Evolutionary conservation across 225 moss, liverwort and hornwort species (phyloP), one percentile per base, ranked within the genome.

Genomic region (Sphagnum contortum): DNA sequence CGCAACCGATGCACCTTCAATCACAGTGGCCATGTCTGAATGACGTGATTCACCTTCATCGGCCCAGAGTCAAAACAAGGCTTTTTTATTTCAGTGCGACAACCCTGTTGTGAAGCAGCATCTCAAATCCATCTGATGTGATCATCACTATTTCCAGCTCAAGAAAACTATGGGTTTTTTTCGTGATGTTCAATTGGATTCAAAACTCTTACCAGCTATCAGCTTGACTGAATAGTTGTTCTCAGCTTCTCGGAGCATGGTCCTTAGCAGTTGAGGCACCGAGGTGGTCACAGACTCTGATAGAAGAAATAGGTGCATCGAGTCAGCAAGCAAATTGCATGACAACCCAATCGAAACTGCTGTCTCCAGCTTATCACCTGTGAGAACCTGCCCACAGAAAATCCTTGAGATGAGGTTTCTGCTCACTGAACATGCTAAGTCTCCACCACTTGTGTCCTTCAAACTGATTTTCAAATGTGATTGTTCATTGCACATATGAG

Each of bases 351-450:
- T 85, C 45, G 96, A 98, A 49, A 92, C 86, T 3, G 89, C 81
- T 49, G 90, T 91, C 72, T 98, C 96, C 51, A 98, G 47, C 59
- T 98, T 98, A 68, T 98, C 96, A 14, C 96, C 96, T 3, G 96
- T 98, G 66, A 98, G 57, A 4, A 98, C 92, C 92, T 98, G 58
- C 72, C 64, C 45, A 29, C 29, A 29, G 29, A 0, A 29, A 29
- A 29, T 29, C 29, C 29, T 29, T 29, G 29, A 29, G 29, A 1
- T 29, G 29, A 29, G 29, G 29, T 29, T 29, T 29, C 29, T 29
- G 29, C 29, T 29, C 29, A 29, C 29, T 29, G 29, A 29, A 29
- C 29, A 29, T 29, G 29, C 29, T 29, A 29, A 29, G 29, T 29
- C 29, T 29, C 29, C 29, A 29, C 29, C 29, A 29, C 29, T 29